Percentiles rank a stretch among this genome's conserved stretches.
Conservation (phyloP, 2,329 filamentous ascomycete species). For the Paecilomyces fulvus region DNA sequence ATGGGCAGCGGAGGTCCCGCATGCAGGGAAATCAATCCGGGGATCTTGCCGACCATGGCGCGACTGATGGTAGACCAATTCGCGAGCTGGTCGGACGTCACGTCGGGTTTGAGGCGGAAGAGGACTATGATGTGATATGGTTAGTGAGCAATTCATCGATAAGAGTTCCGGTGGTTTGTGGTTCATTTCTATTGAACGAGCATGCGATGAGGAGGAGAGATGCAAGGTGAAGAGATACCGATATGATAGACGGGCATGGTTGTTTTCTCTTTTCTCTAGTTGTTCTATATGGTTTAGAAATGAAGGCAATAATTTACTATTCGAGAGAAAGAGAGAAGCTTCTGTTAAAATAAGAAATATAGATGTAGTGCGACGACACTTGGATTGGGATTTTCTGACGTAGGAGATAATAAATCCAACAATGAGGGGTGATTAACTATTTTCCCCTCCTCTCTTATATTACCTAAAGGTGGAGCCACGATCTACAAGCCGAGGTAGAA, state of each 20-base stretch:
- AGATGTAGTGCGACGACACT: not conserved
- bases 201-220: not conserved
- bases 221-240: conserved; percentile 14
- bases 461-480: not conserved
- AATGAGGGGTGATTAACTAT: not conserved
- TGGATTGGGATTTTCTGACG: not conserved
- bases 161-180: too few species aligned
- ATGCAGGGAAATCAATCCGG: conserved; percentile 30
- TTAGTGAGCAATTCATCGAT: not conserved
- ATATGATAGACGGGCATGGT: conserved; percentile 35
- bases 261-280: not conserved
- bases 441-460: not conserved
- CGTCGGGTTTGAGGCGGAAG: conserved; percentile 34
- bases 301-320: not conserved
- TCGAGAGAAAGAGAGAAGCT: not conserved
- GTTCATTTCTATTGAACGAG: too few species aligned
- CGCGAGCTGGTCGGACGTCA: conserved; percentile 24
- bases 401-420: not conserved
- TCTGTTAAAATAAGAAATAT: not conserved
- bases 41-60: conserved; percentile 36
- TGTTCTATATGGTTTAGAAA: not conserved
- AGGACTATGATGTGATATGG: conserved; percentile 22
- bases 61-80: conserved; percentile 22
- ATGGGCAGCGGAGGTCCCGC: conserved; percentile 28
- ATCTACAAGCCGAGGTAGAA: not conserved